Base-by-base conservation (phyloP, 1,284 basidiomycete species). In the Blastosporella zonata region DNA sequence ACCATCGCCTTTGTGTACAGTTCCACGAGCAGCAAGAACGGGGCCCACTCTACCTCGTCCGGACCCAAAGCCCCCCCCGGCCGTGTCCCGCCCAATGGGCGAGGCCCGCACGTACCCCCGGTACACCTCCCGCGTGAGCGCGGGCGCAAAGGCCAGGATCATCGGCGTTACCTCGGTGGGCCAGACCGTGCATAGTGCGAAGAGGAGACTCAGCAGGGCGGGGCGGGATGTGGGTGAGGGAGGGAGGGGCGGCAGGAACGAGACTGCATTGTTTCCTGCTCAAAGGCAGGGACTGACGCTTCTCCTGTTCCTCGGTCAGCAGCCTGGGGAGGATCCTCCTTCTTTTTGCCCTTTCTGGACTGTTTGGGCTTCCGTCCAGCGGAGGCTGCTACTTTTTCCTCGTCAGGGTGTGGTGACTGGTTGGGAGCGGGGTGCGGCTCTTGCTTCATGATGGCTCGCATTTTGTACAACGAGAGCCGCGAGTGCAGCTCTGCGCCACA, bases 1-100 rank as follows among this genome's bases (percentile, higher is more conserved):
- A 94, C 74, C 15, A 99, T 79, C 9, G 86, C 82, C 55, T 96
- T 88, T 1, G 83, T 81, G 65, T 97, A 96, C 15, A 97, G 68
- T 48, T 95, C 88, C 6, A 82, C 78, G 2, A 97, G 78, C 42
- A 97, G 78, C 2, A 98, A 69, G 1, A 99, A 69, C 1, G 88
- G 74, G 0, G 85, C 77, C 78, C 84, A 87, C 33, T 72, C 67
- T 0, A 63, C 36, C 1, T 68, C 72, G 47, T 40, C 64, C 65
- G 34, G 61, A 73, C 77, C 74, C 51, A 70, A 69, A 33, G 74
- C 60, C 3, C 29, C 61, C 57, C 41, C 66, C 61, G 62, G 72
- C 69, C 33, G 70, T 70, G 53, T 82, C 81, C 52, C 75, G 67
- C 5, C 81, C 81, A 34, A 81, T 64, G 33, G 74, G 74, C 9